Evolutionary conservation across 2,329 filamentous ascomycete genomes (phyloP), one percentile per base, ranked within the genome.

Genomic region (Neofusicoccum laricinum): DNA sequence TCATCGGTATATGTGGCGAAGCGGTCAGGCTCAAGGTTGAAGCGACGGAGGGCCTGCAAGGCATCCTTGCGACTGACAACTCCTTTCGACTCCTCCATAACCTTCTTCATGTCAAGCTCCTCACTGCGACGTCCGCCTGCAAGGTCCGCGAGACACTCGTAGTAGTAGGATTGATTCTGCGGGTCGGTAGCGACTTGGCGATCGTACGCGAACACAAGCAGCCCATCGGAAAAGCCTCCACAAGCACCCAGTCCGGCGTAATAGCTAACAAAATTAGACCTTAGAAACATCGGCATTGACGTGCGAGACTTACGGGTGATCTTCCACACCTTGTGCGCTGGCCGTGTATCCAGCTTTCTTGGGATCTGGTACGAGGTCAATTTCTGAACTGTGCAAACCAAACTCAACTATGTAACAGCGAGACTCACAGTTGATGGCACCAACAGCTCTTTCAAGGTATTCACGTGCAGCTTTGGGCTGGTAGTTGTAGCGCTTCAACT

Each of bases 201-300:
- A 25, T 85, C 79, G 71, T 86, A 91, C 3, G 87, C 85, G 72
- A 87, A 89, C 32, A 82, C 76, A 17, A 92, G 76, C n/a, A 88
- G 75, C 1, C 77, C 71, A 69, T 90, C 86, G 4, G 85, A 82
- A 73, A 90, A 90, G 70, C 89, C 84, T 43, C 84, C 81, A 8
- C 87, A 73, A 14, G 82, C 82, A 21, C 89, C 89, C 21, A 92
- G 78, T 67, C 86, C 85, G 57, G 86, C 85, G 71, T 88, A 90
- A 68, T 83, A 79, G 66, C 79, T 79, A 32, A 6, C 15, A 30
- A 15, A 25, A 32, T 45, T 14, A 41, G 34, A 21, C 5, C 3
- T 12, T 4, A 32, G 25, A 45, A 30, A 19, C n/a, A 14, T 1
- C 14, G 3, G 7, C 8, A 7, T 17, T 21, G 14, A 11, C 4